These are phyloP conservation scores for Coemansia sp. DNA, from an alignment of 192 early-diverging fungal genomes.

Conservation along the genomic window DNA sequence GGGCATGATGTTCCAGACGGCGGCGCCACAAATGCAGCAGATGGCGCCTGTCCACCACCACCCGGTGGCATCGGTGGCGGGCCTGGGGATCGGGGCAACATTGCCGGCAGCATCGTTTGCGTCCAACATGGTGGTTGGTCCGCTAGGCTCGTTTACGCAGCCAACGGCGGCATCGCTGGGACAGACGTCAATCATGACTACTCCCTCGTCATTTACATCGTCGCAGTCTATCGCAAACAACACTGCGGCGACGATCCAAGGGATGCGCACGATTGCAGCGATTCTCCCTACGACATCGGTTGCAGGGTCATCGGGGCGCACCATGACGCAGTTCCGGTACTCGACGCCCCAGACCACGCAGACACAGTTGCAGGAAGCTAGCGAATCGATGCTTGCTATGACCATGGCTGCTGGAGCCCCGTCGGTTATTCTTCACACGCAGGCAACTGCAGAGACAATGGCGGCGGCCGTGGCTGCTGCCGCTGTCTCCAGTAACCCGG, in stretches of 20 bases:
- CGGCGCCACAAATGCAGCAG: neutral
- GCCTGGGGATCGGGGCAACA: neutral
- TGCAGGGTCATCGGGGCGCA: neutral
- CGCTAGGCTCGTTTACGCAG: neutral
- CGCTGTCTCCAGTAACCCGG: neutral
- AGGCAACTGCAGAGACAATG: conserved; percentile 1
- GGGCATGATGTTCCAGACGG: conserved; percentile 3
- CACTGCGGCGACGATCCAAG: neutral
- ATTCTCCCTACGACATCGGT: neutral
- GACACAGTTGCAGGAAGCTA: neutral
- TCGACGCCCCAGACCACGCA: neutral
- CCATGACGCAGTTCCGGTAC: neutral
- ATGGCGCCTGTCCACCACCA: neutral
- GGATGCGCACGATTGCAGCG: neutral
- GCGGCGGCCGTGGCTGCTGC: neutral
- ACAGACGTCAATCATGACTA: neutral
- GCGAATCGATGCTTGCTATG: neutral
- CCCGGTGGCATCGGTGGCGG: neutral
- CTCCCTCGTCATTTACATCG: neutral
- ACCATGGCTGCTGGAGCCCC: neutral
- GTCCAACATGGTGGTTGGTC: neutral
- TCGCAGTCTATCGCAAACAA: neutral
- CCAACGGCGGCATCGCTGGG: conserved; percentile 1
- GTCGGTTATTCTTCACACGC: neutral
- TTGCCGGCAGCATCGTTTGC: neutral